Percentiles rank a stretch among this genome's conserved stretches.
These are phyloP conservation scores for Pholiota molesta DNA, from an alignment of 768 basidiomycete species.

Conservation along the genomic window DNA sequence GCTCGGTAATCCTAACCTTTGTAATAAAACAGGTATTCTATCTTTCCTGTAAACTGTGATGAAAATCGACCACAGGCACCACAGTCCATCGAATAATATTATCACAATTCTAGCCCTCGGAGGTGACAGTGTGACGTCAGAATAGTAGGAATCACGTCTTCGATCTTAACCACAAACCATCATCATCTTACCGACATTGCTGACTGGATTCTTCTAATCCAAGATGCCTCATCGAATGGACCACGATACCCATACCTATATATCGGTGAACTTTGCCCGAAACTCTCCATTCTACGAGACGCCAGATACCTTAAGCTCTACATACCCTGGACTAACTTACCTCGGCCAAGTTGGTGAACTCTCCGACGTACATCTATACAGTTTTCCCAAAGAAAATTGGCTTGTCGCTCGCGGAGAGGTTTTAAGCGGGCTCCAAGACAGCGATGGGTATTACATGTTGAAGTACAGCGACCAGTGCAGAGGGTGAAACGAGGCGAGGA, in stretches of 20 bases:
- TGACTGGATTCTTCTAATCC: too few species aligned
- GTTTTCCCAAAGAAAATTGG: conserved; percentile 32
- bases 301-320: conserved; percentile 25
- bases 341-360: conserved; percentile 36
- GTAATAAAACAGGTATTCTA: too few species aligned
- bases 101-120: too few species aligned
- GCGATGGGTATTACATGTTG: conserved; percentile 30
- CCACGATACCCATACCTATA: conserved; percentile 22
- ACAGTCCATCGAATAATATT: too few species aligned
- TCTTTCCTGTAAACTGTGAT: too few species aligned
- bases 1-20: too few species aligned
- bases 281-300: conserved; percentile 19
- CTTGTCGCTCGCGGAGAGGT: conserved; percentile 25
- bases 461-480: conserved; percentile 28
- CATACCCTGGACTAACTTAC: conserved; percentile 30
- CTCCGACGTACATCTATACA: conserved; percentile 32
- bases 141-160: too few species aligned
- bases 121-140: too few species aligned
- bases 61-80: too few species aligned
- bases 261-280: conserved; percentile 32
- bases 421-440: conserved; percentile 21
- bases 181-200: too few species aligned
- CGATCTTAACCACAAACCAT: too few species aligned
- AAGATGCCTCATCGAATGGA: conserved; percentile 17
- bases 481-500: conserved; percentile 30